These are phyloP conservation scores for Nosema bombycis DNA, from an alignment of 371 early-diverging fungal species.

Conservation along the genomic window DNA sequence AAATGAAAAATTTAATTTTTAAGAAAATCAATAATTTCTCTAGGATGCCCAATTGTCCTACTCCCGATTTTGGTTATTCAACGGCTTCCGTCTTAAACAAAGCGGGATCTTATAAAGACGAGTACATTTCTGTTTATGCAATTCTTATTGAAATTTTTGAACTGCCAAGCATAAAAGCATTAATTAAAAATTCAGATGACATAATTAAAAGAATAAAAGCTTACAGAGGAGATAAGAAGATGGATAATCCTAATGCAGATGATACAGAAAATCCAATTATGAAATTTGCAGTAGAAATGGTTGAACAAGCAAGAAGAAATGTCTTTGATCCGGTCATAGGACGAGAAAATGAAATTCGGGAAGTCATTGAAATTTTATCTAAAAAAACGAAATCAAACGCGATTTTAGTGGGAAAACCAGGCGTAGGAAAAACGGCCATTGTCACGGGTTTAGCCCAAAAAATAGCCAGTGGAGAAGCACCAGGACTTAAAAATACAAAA, in stretches of 20 bases:
- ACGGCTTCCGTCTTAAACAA: constrained; percentile 25
- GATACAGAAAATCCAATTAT: constrained; percentile 66
- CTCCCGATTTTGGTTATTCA: constrained; percentile 19
- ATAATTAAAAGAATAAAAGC: constrained; percentile 28
- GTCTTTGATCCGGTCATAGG: constrained; percentile 78
- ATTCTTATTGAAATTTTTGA: constrained; percentile 31
- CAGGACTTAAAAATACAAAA: constrained; percentile 72
- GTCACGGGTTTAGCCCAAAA: constrained; percentile 75
- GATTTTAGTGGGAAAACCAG: constrained; percentile 76
- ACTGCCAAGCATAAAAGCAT: constrained; percentile 7
- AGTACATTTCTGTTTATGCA: constrained; percentile 40
- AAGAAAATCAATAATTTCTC: constrained; percentile 37
- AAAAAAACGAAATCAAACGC: constrained; percentile 80
- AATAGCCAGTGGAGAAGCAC: constrained; percentile 84
- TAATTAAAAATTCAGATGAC: constrained; percentile 24
- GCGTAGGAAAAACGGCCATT: constrained; percentile 70
- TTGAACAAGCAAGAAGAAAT: constrained; percentile 71
- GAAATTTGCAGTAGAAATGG: constrained; percentile 84
- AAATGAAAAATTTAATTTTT: constrained; percentile 24
- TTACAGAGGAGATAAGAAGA: constrained; percentile 33
- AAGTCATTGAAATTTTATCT: constrained; percentile 73
- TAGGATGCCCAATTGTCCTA: constrained; percentile 12
- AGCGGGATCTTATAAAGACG: constrained; percentile 15
- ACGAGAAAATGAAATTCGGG: constrained; percentile 75
- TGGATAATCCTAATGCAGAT: constrained; percentile 40